phyloP scores from a whole-genome alignment of 2,329 filamentous ascomycete species.

The Aspergillus sp. region DNA sequence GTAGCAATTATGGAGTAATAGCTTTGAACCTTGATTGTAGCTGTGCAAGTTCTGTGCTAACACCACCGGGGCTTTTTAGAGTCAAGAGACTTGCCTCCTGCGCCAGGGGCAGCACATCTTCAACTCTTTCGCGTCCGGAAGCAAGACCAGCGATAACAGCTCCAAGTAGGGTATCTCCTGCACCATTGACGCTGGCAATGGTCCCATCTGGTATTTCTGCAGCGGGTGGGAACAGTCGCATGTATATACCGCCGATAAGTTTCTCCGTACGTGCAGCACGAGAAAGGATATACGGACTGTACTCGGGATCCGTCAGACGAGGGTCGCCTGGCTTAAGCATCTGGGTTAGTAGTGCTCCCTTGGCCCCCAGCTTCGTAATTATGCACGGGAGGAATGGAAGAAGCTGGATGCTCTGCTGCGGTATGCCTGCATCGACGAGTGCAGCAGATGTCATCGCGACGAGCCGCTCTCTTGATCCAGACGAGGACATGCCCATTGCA shows the following conservation, averaged over 20 bases:
- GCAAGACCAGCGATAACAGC: slow-evolving; percentile 78
- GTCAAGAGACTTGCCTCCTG: slow-evolving; percentile 80
- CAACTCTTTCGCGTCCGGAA: slow-evolving; percentile 47
- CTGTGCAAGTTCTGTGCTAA: slow-evolving; percentile 45
- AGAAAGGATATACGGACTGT: slow-evolving; percentile 70
- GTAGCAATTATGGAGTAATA: not conserved
- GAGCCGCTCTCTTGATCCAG: slow-evolving; percentile 69
- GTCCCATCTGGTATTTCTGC: slow-evolving; percentile 62
- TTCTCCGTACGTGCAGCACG: slow-evolving; percentile 55
- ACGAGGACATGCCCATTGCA: slow-evolving; percentile 68
- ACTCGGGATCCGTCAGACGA: slow-evolving; percentile 61
- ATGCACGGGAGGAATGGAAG: slow-evolving; percentile 85
- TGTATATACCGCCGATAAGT: slow-evolving; percentile 79
- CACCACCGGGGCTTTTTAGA: slow-evolving; percentile 71
- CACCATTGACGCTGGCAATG: slow-evolving; percentile 87
- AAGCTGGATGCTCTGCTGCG: slow-evolving; percentile 79
- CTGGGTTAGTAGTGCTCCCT: slow-evolving; percentile 74
- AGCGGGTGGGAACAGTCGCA: slow-evolving; percentile 69
- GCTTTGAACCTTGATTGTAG: not conserved
- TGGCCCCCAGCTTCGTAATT: slow-evolving; percentile 75
- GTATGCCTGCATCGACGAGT: slow-evolving; percentile 77
- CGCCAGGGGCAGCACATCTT: slow-evolving; percentile 72
- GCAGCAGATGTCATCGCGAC: slow-evolving; percentile 63
- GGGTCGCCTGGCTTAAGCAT: slow-evolving; percentile 68
- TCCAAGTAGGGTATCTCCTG: slow-evolving; percentile 89